Conservation (phyloP, 2,329 filamentous ascomycete genomes). For the Fusarium tupiense region DNA sequence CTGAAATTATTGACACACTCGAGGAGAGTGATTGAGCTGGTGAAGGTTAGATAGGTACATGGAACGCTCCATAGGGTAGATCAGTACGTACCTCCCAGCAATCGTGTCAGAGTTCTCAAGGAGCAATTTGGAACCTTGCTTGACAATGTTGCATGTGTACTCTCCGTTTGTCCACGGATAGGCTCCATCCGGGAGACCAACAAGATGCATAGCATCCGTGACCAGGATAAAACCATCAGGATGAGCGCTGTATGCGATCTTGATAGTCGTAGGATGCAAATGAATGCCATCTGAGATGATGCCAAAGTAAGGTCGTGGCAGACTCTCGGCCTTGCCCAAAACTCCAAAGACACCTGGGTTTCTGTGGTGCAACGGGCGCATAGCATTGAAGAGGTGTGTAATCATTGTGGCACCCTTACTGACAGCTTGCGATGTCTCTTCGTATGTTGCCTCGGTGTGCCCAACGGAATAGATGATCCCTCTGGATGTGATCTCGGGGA, state of each 20-base stretch:
- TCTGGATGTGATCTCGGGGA: slow-evolving; percentile 70
- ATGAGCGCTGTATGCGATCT: slow-evolving; percentile 88
- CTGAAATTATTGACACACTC: slow-evolving; percentile 87
- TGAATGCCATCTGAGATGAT: slow-evolving; percentile 93
- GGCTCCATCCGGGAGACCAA: slow-evolving; percentile 82
- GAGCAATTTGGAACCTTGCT: slow-evolving; percentile 76
- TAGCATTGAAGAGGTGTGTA: slow-evolving; percentile 93
- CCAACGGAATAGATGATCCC: slow-evolving; percentile 84
- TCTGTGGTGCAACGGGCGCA: slow-evolving; percentile 89
- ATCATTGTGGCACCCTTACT: slow-evolving; percentile 86
- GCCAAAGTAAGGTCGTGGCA: slow-evolving; percentile 79
- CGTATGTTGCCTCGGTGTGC: slow-evolving; percentile 88
- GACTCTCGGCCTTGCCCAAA: slow-evolving; percentile 71
- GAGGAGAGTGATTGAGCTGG: slow-evolving; percentile 75
- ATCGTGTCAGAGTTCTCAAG: slow-evolving; percentile 83
- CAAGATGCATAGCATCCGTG: slow-evolving; percentile 90
- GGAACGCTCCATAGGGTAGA: not conserved
- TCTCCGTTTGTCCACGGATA: slow-evolving; percentile 87
- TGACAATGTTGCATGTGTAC: slow-evolving; percentile 67
- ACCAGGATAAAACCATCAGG: slow-evolving; percentile 87
- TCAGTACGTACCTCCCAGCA: slow-evolving; percentile 72
- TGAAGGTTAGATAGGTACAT: slow-evolving; percentile 6
- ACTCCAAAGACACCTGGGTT: slow-evolving; percentile 92
- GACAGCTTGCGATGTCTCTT: slow-evolving; percentile 78
- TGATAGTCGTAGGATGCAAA: slow-evolving; percentile 86